These are phyloP conservation scores for Millerozyma acaciae DNA, from an alignment of 805 yeast species.

Conservation along the genomic window DNA sequence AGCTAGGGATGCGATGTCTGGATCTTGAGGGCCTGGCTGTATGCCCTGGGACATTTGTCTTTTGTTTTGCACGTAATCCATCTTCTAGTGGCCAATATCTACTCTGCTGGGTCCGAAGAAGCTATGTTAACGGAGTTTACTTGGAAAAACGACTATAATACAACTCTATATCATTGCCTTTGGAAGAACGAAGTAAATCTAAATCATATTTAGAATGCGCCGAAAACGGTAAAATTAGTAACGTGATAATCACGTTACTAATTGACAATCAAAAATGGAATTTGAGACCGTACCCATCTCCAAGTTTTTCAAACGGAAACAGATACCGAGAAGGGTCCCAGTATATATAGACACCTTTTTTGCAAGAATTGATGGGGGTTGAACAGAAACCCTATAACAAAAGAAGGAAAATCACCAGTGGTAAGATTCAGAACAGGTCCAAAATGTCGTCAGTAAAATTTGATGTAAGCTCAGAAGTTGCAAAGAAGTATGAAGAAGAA, in stretches of 20 bases:
- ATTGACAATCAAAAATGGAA: no score
- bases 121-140: no score
- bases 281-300: no score
- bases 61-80: slow-evolving; percentile 24
- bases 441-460: slow-evolving; percentile 31
- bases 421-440: slow-evolving; percentile 1
- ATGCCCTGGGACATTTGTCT: slow-evolving; percentile 33
- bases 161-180: no score
- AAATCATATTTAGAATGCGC: no score
- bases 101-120: not conserved
- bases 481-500: slow-evolving; percentile 64
- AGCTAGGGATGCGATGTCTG: slow-evolving; percentile 40
- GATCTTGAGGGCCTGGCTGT: slow-evolving; percentile 21
- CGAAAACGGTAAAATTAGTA: no score
- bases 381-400: not conserved
- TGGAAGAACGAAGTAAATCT: no score
- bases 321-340: not conserved
- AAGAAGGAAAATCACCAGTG: not conserved
- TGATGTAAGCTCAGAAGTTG: slow-evolving; percentile 58
- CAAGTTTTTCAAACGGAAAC: no score
- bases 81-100: not conserved
- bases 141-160: no score
- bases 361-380: no score
- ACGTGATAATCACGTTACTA: no score
- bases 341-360: slow-evolving; percentile 1